phyloP scores from a whole-genome alignment of 139 green algal genomes.

The Haematococcus lacustris region DNA sequence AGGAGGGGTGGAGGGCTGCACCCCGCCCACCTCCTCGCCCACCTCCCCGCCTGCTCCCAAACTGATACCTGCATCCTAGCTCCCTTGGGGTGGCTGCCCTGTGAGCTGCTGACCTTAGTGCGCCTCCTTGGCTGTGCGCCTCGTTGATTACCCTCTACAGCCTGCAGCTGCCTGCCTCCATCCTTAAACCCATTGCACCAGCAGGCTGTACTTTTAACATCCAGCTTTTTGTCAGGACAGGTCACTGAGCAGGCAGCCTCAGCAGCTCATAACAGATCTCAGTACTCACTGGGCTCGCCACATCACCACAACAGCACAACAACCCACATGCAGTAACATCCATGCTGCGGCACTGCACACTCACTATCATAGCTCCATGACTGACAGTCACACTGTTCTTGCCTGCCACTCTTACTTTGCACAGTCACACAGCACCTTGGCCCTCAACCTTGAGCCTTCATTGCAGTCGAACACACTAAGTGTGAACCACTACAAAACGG shows the following conservation, averaged over 20 bases:
- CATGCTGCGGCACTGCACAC: background rate
- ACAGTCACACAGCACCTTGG: no score
- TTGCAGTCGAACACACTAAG: no score
- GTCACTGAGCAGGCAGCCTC: background rate
- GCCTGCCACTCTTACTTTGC: background rate
- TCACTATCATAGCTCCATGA: no score
- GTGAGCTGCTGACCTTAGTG: background rate
- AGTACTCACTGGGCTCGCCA: background rate
- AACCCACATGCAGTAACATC: background rate
- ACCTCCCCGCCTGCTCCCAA: background rate
- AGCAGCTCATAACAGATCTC: background rate
- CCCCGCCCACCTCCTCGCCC: background rate
- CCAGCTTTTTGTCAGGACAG: background rate
- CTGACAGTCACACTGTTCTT: no score
- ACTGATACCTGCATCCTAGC: background rate
- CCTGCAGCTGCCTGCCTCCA: background rate
- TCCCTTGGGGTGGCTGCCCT: background rate
- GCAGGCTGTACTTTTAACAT: background rate
- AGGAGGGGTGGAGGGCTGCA: background rate
- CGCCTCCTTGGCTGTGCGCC: background rate
- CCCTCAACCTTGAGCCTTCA: no score
- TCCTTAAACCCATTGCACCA: background rate
- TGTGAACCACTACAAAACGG: no score
- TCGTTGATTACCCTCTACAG: background rate
- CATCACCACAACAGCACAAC: background rate